Evolutionary conservation across 495 filamentous ascomycete species (phyloP).

Genomic region (Neurospora sp.): DNA sequence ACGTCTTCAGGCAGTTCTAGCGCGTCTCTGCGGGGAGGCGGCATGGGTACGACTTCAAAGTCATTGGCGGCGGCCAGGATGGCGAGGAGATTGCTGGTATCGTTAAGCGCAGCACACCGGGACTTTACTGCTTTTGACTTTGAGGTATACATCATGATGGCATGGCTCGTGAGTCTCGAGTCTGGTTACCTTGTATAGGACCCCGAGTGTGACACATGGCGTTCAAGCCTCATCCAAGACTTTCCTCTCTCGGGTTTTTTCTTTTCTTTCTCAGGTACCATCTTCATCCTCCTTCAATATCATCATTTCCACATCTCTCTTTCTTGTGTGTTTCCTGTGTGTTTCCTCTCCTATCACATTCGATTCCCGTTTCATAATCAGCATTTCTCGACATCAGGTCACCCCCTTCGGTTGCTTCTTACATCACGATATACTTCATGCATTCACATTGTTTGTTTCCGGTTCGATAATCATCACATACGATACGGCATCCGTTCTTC

Average conservation of each 20-base stretch:
- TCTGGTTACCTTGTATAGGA: background rate
- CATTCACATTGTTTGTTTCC: background rate
- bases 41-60: background rate
- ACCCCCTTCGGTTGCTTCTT: slow-evolving; percentile 1
- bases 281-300: slow-evolving; percentile 10
- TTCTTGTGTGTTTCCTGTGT: slow-evolving; percentile 1
- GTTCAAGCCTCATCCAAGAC: background rate
- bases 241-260: slow-evolving; percentile 1
- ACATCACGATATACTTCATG: background rate
- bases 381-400: slow-evolving; percentile 1
- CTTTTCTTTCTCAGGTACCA: slow-evolving; percentile 11
- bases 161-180: background rate
- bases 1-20: background rate
- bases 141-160: background rate
- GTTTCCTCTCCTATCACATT: background rate
- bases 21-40: background rate
- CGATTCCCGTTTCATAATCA: background rate
- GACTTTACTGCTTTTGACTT: background rate
- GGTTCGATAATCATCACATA: background rate
- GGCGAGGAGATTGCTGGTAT: background rate
- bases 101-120: slow-evolving; percentile 8
- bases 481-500: background rate
- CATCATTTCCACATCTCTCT: slow-evolving; percentile 16
- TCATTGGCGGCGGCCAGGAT: background rate
- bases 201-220: background rate